phyloP scores from a whole-genome alignment of 768 basidiomycete species.

The Tricholoma furcatifolium region DNA sequence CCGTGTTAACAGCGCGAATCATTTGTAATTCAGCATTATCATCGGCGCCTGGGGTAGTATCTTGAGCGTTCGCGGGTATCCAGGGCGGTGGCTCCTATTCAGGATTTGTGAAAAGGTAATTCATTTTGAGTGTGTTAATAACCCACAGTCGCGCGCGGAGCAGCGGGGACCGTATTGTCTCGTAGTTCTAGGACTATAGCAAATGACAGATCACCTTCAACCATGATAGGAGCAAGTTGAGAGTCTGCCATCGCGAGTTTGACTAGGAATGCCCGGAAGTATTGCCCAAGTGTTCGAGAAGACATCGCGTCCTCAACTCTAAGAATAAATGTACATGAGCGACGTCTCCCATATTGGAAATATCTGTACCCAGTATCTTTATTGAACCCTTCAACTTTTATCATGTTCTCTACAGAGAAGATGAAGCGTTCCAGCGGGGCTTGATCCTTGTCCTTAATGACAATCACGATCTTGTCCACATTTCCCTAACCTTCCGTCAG shows the following conservation, averaged over 20 bases:
- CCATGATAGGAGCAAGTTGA: constrained; percentile 58
- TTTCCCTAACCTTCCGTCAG: constrained; percentile 51
- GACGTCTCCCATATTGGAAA: neutral
- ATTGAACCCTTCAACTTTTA: constrained; percentile 65
- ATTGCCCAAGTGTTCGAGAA: constrained; percentile 59
- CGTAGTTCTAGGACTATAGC: constrained; percentile 80
- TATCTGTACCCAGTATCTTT: constrained; percentile 61
- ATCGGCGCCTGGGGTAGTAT: constrained; percentile 67
- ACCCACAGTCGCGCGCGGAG: constrained; percentile 44
- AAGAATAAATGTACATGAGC: neutral
- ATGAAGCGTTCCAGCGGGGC: constrained; percentile 87
- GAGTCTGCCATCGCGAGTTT: constrained; percentile 79
- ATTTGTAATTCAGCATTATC: constrained; percentile 71
- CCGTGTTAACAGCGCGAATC: constrained; percentile 80
- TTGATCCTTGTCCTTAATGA: constrained; percentile 81
- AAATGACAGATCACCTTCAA: constrained; percentile 70
- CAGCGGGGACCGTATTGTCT: constrained; percentile 59
- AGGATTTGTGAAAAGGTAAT: neutral
- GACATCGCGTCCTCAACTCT: constrained; percentile 77
- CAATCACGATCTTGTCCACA: constrained; percentile 76
- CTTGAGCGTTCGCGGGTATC: constrained; percentile 70
- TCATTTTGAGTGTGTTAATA: neutral
- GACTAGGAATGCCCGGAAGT: constrained; percentile 80
- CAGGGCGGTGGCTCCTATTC: constrained; percentile 69
- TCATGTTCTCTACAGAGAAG: constrained; percentile 83